Base-by-base conservation (phyloP, 2,329 filamentous ascomycete genomes). In the Acrocalymma vagum region DNA sequence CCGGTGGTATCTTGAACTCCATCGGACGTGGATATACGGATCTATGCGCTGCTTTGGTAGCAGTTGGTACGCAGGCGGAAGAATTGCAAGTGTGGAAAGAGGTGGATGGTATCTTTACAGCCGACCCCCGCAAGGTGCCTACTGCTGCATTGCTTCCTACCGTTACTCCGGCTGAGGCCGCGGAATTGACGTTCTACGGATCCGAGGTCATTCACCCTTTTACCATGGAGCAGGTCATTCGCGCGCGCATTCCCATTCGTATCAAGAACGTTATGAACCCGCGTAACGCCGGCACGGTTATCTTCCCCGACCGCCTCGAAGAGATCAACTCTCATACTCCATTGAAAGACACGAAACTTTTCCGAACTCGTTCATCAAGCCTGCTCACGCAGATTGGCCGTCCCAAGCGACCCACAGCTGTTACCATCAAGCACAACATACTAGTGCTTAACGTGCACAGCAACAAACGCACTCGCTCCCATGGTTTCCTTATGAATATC, bases 61-160 rank as follows among this genome's bases (percentile, higher is more conserved):
- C 94, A 1, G 93, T 99, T 8, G 93, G 91, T 4, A 76, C 95
- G n/a, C 78, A 83, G 58, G 94, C 94, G 1, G 77, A 86, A 38
- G 94, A 99, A 70, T 80, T 99, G 36, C 94, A 99, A 71, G 88
- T 99, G 51, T 97, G 94, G 94, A 99, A 99, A 75, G 94, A 99
- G 69, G 94, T 99, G 6, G 94, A 99, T 69, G 92, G 91, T 44
- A 95, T 97, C 65, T 94, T 96, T 72, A 88, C 85, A 1, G 85
- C 85, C 5, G 93, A 96, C 63, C 90, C 90, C 3, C 83, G 87
- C 57, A 95, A 94, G 71, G 90, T 95, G 25, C 92, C 93, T 3
- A 97, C 93, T 1, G 95, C 94, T n/a, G 81, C 87, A 30, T 78
- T 99, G n/a, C 80, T 99, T 29, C 75, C 86, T 9, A 86, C 86